phyloP scores from a whole-genome alignment of 1,284 basidiomycete genomes.

The Ustilago vetiveriae region DNA sequence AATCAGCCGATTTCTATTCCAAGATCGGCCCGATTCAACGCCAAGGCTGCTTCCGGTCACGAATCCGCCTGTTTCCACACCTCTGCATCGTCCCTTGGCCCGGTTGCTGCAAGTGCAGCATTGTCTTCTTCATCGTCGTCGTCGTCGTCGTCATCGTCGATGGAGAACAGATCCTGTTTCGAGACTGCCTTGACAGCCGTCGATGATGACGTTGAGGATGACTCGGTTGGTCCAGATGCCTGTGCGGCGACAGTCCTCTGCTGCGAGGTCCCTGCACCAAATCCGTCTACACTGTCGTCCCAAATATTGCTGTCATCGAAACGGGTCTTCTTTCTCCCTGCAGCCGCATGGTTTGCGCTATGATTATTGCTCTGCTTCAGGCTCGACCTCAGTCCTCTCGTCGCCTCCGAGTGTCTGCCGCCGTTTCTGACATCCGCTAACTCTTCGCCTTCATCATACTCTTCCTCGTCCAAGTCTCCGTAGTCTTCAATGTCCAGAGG shows the following conservation, averaged over 20 bases:
- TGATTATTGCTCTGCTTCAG: constrained; percentile 10
- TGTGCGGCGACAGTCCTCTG: background rate
- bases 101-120: background rate
- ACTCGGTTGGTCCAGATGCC: background rate
- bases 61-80: constrained; percentile 24
- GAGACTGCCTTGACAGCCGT: background rate
- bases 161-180: constrained; percentile 40
- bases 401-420: background rate
- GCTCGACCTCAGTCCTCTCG: constrained; percentile 4
- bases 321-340: constrained; percentile 29
- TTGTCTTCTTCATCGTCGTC: constrained; percentile 16
- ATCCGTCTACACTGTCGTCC: constrained; percentile 31
- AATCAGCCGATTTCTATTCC: background rate
- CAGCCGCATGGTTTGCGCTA: background rate
- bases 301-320: constrained; percentile 23
- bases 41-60: no score
- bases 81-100: background rate
- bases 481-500: constrained; percentile 54
- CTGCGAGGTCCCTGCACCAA: constrained; percentile 1
- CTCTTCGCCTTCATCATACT: constrained; percentile 11
- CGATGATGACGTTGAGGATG: background rate
- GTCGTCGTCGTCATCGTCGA: constrained; percentile 50
- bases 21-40: no score
- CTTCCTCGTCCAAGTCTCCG: constrained; percentile 35
- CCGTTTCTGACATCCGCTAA: background rate